Base-by-base conservation (phyloP, 2,329 filamentous ascomycete species). In the Nothomitra cinnamomea region DNA sequence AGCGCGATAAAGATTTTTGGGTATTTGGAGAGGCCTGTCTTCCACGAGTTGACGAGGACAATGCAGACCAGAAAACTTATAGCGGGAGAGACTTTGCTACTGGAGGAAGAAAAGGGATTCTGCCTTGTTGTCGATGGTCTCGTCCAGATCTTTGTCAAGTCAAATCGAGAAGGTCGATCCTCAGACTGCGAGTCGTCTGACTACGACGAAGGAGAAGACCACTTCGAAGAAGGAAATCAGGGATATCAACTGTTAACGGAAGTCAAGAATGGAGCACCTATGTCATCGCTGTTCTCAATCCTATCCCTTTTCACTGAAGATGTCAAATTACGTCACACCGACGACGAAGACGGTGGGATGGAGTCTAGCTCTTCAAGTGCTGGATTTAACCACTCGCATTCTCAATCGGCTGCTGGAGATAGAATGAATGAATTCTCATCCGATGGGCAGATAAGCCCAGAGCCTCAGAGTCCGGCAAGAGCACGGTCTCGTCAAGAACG, bases 1-100 rank as follows among this genome's bases (percentile, higher is more conserved):
- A 96, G 89, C 64, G 92, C 94, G 28, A 98, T 98, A 71, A 98
- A 96, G 68, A 92, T 98, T 55, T 98, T 98, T 69, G 92, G 92
- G 7, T 98, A 96, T 64, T 73, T 98, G 43, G 92, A 98, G 66
- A 80, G 92, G 24, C 88, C 92, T 0, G 92, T 98, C 42, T 98
- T 98, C 63, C 94, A 98, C 63, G 92, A 98, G 68, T 77, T 98
- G 61, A 98, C 92, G 0, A 77, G 92, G 56, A 95, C 89, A 56
- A 98, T 98, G 92, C 92, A 98, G 70, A 98, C 94, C 19, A 77
- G 87, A 61, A 95, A 95, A 68, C 75, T 98, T 51, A 94, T 96
- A 62, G 90, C 92, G 3, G 92, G 92, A 28, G 92, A 98, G 68
- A 98, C 92, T 0, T 74, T 98, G 60, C 81, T 95, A 59, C 72